Evolutionary conservation across 169 alveolate species (phyloP).

Genomic region (Ichthyophthirius multifiliis): DNA sequence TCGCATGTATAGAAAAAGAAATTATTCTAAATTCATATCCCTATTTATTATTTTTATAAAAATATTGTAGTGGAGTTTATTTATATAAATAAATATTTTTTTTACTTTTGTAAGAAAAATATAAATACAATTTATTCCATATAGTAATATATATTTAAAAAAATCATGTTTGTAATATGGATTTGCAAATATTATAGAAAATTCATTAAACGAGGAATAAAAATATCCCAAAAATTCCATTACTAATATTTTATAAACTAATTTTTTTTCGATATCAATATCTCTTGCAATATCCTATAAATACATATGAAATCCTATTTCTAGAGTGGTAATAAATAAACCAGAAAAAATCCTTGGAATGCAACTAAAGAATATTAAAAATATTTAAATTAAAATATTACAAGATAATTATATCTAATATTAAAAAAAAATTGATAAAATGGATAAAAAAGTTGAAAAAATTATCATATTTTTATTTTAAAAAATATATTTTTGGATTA

Average conservation of each 20-base stretch:
- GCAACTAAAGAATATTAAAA: conserved; percentile 5
- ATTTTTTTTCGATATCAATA: background rate
- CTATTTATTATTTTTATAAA: no score
- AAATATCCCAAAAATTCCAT: background rate
- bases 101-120: background rate
- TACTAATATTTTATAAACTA: background rate
- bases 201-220: background rate
- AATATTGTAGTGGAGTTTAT: no score
- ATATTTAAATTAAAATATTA: background rate
- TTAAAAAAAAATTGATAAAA: no score
- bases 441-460: no score
- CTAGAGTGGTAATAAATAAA: background rate
- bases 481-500: no score
- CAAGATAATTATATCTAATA: no score
- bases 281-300: background rate
- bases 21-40: no score
- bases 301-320: background rate
- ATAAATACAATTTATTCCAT: background rate
- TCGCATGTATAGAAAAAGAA: no score
- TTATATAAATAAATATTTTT: no score
- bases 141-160: background rate
- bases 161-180: background rate
- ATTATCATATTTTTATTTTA: no score
- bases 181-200: background rate
- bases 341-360: background rate